phyloP scores from a whole-genome alignment of 768 basidiomycete genomes.

The Kwoniella sp. region DNA sequence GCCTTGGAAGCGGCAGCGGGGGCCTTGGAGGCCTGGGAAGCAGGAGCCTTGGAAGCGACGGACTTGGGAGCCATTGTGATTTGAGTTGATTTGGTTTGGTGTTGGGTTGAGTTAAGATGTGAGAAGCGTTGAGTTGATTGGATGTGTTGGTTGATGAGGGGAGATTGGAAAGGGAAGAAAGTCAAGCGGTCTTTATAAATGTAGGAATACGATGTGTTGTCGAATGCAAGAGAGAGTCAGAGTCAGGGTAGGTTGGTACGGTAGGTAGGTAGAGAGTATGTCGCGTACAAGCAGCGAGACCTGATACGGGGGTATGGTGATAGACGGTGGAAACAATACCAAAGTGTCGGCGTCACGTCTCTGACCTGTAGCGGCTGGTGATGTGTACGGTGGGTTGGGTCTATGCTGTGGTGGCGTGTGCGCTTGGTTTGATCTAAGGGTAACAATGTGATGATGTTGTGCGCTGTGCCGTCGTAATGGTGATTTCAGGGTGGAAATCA shows the following conservation, averaged over 20 bases:
- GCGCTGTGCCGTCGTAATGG: not conserved
- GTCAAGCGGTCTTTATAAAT: conserved; percentile 21
- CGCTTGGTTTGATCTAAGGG: not conserved
- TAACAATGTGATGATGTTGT: conserved; percentile 1
- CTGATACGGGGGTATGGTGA: not conserved
- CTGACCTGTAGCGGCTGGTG: not conserved
- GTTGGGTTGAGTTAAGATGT: conserved; percentile 24
- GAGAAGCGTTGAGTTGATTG: conserved; percentile 22
- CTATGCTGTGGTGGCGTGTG: not conserved
- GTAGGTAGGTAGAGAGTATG: not conserved
- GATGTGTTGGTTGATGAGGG: conserved; percentile 21
- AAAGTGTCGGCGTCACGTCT: not conserved
- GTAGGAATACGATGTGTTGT: conserved; percentile 12
- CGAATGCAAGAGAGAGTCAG: conserved; percentile 1
- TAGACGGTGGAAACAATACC: not conserved
- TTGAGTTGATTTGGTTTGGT: conserved; percentile 7
- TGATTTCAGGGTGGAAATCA: conserved; percentile 9
- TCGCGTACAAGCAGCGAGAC: not conserved
- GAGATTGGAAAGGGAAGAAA: conserved; percentile 5
- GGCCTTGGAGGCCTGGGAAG: conserved; percentile 79
- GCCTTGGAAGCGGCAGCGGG: conserved; percentile 67
- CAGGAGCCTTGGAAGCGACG: conserved; percentile 56
- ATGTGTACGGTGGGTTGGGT: conserved; percentile 9
- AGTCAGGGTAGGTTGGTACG: conserved; percentile 3
- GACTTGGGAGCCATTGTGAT: conserved; percentile 56